phyloP scores from a whole-genome alignment of 257 asterid genomes.

The Apocynum venetum region DNA sequence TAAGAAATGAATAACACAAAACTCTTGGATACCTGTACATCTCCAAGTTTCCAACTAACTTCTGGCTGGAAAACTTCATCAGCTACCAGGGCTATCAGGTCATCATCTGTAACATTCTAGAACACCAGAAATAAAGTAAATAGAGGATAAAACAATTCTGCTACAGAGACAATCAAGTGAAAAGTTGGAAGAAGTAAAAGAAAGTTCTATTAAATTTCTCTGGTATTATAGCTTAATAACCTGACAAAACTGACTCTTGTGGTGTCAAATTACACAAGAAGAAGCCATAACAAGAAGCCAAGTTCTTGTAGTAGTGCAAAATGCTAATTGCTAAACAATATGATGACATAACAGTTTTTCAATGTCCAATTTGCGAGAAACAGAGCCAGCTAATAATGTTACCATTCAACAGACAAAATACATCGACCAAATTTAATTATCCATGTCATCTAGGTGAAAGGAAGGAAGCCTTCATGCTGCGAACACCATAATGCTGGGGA shows the following conservation, averaged over 20 bases:
- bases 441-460: background rate
- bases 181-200: background rate
- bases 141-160: conserved; percentile 7
- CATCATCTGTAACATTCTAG: conserved; percentile 74
- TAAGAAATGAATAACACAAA: conserved; percentile 8
- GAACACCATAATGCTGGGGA: background rate
- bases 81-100: conserved; percentile 71
- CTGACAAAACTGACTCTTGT: background rate
- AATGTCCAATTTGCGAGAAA: background rate
- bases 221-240: background rate
- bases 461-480: background rate
- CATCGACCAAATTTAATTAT: too few relatives aligned
- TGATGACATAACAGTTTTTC: background rate
- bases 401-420: background rate
- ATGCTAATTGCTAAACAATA: background rate
- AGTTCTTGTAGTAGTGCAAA: background rate
- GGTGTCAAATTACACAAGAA: background rate
- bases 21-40: conserved; percentile 55
- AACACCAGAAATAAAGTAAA: conserved; percentile 17
- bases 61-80: conserved; percentile 92
- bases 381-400: background rate
- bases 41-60: conserved; percentile 72
- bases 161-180: background rate
- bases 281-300: background rate
- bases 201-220: background rate